Evolutionary conservation across 495 filamentous ascomycete species (phyloP), one percentile per base, ranked within the genome.

Genomic region (Recurvomyces mirabilis): DNA sequence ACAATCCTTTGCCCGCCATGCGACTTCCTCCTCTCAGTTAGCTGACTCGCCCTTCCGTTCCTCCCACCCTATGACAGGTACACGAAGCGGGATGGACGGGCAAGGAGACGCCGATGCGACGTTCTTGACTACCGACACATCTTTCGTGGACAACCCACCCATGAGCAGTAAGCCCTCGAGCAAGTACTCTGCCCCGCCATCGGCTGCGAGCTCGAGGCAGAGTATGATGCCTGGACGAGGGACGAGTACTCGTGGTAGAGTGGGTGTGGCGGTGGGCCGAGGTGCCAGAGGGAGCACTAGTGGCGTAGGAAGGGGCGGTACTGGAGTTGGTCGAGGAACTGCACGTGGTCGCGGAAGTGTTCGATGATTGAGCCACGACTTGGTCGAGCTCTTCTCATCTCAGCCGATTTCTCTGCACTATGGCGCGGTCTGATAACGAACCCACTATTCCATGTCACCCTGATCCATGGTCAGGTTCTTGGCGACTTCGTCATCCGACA

Each of bases 121-220:
- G 18, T 95, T 94, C 56, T 73, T 98, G 84, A 95, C 89, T 20
- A 94, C 84, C 21, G 91, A 95, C 61, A 94, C 87, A 12, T 87
- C 86, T 11, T 98, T 95, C 55, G 77, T 94, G 19, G 87, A 93
- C 18, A 82, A 94, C 58, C 87, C 87, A 13, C 76, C 83, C 1
- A 75, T 71, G 25, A 77, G 78, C 15, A 77, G 79, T 4, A 84
- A 79, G 60, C 65, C 73, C n/a, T 63, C 78, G 2, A 49, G 46
- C 30, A 54, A 46, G 23, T 49, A 40, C 34, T 48, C 50, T 26
- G 45, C 39, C 5, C 32, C 51, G n/a, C 46, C 50, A 23, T 24
- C 50, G 7, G 13, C 35, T 22, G n/a, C 31, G 14, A 15, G n/a
- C n/a, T n/a, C 26, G 17, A 47, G 50, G 30, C 43, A 42, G 24